Base-by-base conservation (phyloP, 140 eudicot species). In the Erigeron philadelphicus region DNA sequence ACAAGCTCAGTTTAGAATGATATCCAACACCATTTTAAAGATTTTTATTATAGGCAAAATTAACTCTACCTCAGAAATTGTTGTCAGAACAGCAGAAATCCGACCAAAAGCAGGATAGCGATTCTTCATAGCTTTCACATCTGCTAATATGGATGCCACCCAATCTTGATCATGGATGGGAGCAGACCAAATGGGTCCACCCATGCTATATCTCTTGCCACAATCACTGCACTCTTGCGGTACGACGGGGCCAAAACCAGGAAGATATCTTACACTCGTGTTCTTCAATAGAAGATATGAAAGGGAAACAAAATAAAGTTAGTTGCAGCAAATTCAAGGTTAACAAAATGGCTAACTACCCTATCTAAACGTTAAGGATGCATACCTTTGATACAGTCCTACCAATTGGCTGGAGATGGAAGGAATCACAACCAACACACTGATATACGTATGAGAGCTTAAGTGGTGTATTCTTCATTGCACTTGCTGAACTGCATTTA, bases 181-280 rank as follows among this genome's bases (percentile, higher is more conserved):
- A 66, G 94, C 97, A 11, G 97, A 94, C 99, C 99, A 94, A 69
- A 94, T 87, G 54, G 99, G 97, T 18, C 97, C 99, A 9, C 97
- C 97, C 97, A 94, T 87, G 72, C 85, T 89, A 64, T 67, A 87
- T 61, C 76, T 82, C 81, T 89, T 89, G 11, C 99, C 99, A 68
- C 99, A 89, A 60, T 87, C 95, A 17, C 82, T 87, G 83, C 99
- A 94, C 52, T 82, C 91, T 87, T 85, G 95, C 59, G 86, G 82
- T 63, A 89, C 97, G 19, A 69, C 87, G 8, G 97, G 99, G 6
- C 99, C 95, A 54, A 87, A 93, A 61, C 99, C 99, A 21, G 99
- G 99, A 59, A 87, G 88, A 81, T 85, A 87, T 76, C 93, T 85
- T 59, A 85, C 89, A 61, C 95, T 93, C 25, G 83, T 83, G 59